Evolutionary conservation across 768 basidiomycete genomes (phyloP).

Genomic region (Kondoa malvinella): DNA sequence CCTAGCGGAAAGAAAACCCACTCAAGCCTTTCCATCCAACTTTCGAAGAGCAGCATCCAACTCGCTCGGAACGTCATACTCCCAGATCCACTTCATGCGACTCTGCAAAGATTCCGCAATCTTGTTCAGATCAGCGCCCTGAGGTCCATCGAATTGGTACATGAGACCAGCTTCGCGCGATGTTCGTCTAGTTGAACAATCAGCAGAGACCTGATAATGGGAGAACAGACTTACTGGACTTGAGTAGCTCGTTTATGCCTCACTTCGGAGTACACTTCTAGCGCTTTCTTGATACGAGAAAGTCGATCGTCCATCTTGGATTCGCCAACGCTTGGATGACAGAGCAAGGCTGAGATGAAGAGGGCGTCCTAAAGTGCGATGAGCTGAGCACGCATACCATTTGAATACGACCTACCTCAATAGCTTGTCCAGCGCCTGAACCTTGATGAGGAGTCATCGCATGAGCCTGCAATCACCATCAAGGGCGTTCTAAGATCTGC

Average conservation of each 20-base stretch:
- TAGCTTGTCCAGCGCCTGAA: not conserved
- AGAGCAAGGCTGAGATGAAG: not conserved
- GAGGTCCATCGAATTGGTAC: not conserved
- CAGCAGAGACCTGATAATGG: not conserved
- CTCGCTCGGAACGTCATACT: not conserved
- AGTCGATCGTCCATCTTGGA: not conserved
- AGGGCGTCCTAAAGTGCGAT: not conserved
- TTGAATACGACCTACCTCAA: not conserved
- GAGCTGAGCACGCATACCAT: not conserved
- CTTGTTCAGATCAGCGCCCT: not conserved
- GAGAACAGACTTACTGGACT: not conserved
- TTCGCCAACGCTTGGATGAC: not conserved
- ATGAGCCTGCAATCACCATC: too few relatives aligned
- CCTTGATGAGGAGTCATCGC: not conserved
- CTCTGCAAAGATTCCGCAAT: not conserved
- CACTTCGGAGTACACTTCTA: not conserved
- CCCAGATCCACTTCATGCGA: not conserved
- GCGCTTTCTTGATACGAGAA: not conserved
- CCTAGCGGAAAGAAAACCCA: too few relatives aligned
- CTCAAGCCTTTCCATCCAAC: too few relatives aligned
- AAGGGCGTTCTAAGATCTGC: too few relatives aligned
- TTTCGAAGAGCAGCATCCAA: not conserved
- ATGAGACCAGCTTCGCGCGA: not conserved
- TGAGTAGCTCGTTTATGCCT: not conserved
- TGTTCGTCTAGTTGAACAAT: not conserved